A percentile compares a stretch with the other conserved stretches of the same genome.
phyloP scores from a whole-genome alignment of 2,329 filamentous ascomycete species.

The Cercospora sojina region DNA sequence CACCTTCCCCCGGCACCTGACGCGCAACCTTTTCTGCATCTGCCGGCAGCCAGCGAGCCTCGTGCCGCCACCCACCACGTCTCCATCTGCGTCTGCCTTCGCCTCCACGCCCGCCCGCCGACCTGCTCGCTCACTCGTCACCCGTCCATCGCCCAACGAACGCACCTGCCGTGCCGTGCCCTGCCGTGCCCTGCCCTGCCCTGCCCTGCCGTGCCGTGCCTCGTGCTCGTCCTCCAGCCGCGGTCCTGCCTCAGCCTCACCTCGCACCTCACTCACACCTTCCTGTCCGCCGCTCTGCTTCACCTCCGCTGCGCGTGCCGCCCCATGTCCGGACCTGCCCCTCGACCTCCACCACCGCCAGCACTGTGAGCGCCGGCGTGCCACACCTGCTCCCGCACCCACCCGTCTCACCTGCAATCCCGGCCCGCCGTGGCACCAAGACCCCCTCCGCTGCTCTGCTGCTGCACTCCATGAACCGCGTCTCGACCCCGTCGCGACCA shows the following conservation, averaged over 20 bases:
- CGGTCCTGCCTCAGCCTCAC: background rate
- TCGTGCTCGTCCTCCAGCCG: background rate
- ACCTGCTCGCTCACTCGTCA: constrained; percentile 1
- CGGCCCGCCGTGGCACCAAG: constrained; percentile 10
- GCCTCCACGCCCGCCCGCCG: background rate
- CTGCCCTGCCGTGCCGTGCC: background rate
- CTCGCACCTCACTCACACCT: background rate
- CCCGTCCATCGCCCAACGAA: background rate
- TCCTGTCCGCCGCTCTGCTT: background rate
- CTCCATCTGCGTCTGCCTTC: background rate
- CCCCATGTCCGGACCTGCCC: background rate
- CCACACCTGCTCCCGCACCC: constrained; percentile 2
- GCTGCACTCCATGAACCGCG: constrained; percentile 14
- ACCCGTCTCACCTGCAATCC: background rate
- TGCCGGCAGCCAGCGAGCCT: constrained; percentile 17
- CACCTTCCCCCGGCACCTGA: constrained; percentile 15
- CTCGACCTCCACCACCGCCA: background rate
- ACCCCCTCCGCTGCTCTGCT: background rate
- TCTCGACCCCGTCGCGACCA: background rate
- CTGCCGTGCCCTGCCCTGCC: background rate
- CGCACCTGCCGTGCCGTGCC: background rate
- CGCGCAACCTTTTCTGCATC: constrained; percentile 15
- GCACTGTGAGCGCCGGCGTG: background rate
- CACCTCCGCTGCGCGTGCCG: background rate
- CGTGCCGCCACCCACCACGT: constrained; percentile 5